These are phyloP conservation scores for Camillea tinctor DNA, from an alignment of 2,329 filamentous ascomycete species.

Conservation along the genomic window DNA sequence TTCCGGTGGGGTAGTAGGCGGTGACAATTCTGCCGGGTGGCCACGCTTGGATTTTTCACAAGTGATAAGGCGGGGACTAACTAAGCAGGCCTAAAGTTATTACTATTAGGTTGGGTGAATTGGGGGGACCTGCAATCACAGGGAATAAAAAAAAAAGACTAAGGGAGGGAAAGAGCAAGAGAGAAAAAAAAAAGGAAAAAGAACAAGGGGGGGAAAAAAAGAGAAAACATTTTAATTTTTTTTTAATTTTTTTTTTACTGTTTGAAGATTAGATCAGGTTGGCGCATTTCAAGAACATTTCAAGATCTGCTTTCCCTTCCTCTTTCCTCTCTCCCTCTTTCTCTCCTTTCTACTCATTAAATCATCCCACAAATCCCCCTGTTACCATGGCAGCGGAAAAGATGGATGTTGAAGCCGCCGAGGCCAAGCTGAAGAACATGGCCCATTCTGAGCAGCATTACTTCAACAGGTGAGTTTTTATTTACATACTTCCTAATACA, in stretches of 20 bases:
- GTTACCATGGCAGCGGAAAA: constrained; percentile 37
- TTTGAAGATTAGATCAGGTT: not conserved
- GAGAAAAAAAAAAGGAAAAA: constrained; percentile 7
- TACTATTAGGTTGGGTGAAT: not conserved
- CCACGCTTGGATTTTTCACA: constrained; percentile 15
- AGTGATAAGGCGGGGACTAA: constrained; percentile 1
- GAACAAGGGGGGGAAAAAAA: too few species aligned
- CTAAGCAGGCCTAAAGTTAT: too few species aligned
- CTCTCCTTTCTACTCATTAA: not conserved
- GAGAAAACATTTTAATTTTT: too few species aligned
- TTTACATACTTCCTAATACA: constrained; percentile 28
- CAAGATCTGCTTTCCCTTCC: too few species aligned
- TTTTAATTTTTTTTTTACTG: constrained; percentile 6
- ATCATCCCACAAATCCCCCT: constrained; percentile 1
- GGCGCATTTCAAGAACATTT: too few species aligned
- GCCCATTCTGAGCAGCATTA: constrained; percentile 98
- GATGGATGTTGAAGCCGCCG: constrained; percentile 60
- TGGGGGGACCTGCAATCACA: constrained; percentile 11
- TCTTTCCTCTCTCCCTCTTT: constrained; percentile 5
- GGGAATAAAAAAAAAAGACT: constrained; percentile 6
- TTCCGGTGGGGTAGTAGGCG: constrained; percentile 21
- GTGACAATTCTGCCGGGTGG: constrained; percentile 18
- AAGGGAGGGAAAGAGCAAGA: not conserved
- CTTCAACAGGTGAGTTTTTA: constrained; percentile 77
- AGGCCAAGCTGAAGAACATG: constrained; percentile 67